Percentiles rank a stretch among this genome's conserved stretches.
phyloP scores from a whole-genome alignment of 75 land plant species.

The Picea sitchensis region DNA sequence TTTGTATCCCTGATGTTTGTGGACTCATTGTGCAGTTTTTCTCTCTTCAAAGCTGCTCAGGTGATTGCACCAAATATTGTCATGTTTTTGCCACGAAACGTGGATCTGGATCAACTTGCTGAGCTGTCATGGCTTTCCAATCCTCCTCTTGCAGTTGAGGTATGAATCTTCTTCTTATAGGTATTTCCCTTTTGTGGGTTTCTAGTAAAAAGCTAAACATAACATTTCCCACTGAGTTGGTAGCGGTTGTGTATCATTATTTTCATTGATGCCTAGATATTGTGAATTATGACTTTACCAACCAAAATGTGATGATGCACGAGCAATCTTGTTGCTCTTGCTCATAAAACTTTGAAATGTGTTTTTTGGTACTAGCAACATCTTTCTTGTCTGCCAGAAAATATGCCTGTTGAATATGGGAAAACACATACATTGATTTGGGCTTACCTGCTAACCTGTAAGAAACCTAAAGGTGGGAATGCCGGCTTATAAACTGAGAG shows the following conservation, averaged over 20 bases:
- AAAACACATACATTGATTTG: background rate
- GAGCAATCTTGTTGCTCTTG: background rate
- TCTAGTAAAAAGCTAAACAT: background rate
- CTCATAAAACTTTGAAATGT: background rate
- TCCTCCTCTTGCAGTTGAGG: conserved; percentile 86
- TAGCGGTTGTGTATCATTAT: background rate
- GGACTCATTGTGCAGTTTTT: conserved; percentile 34
- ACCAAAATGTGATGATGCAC: background rate
- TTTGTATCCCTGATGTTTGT: background rate
- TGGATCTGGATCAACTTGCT: conserved; percentile 80
- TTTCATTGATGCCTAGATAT: background rate
- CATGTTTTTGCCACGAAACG: conserved; percentile 92
- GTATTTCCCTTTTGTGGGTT: background rate
- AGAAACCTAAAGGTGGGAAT: background rate
- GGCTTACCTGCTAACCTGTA: background rate
- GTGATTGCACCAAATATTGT: conserved; percentile 64
- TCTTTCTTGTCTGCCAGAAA: background rate
- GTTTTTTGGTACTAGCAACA: background rate
- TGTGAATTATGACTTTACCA: background rate
- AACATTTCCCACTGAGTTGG: background rate
- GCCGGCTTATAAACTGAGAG: no score
- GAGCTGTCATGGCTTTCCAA: conserved; percentile 53
- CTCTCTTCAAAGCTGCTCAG: conserved; percentile 67
- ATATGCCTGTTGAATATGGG: background rate
- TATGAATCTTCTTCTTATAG: conserved; percentile 20